These are phyloP conservation scores for Aphanoascus verrucosus DNA, from an alignment of 2,329 filamentous ascomycete genomes.

Conservation along the genomic window DNA sequence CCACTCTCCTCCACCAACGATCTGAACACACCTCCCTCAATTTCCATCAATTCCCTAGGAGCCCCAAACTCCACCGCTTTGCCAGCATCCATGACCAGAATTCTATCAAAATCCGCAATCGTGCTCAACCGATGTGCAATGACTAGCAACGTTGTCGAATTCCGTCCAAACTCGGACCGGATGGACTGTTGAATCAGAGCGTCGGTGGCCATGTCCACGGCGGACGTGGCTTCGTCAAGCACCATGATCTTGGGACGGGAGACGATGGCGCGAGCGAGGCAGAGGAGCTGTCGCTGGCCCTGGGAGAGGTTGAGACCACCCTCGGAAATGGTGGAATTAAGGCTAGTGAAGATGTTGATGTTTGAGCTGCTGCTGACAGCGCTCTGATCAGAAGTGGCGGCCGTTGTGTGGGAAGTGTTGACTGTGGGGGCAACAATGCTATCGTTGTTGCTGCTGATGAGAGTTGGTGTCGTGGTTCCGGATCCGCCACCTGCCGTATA, in stretches of 20 bases:
- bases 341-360: slow-evolving; percentile 52
- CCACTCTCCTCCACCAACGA: slow-evolving; percentile 42
- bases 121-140: slow-evolving; percentile 68
- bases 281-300: slow-evolving; percentile 65
- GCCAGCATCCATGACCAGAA: slow-evolving; percentile 60
- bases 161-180: slow-evolving; percentile 54
- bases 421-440: slow-evolving; percentile 15
- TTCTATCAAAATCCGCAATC: slow-evolving; percentile 65
- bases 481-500: neutral
- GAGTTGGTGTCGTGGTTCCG: slow-evolving; percentile 16
- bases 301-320: slow-evolving; percentile 65
- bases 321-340: slow-evolving; percentile 56
- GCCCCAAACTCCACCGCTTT: slow-evolving; percentile 56
- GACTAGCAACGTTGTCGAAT: slow-evolving; percentile 56
- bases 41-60: slow-evolving; percentile 51
- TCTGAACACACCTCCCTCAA: slow-evolving; percentile 44
- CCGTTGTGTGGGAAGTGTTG: slow-evolving; percentile 23
- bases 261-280: slow-evolving; percentile 62
- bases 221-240: slow-evolving; percentile 67
- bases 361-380: slow-evolving; percentile 21
- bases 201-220: slow-evolving; percentile 69
- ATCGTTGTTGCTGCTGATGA: slow-evolving; percentile 14
- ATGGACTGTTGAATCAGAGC: slow-evolving; percentile 62
- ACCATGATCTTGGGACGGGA: slow-evolving; percentile 65
- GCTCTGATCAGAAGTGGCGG: slow-evolving; percentile 25